A percentile compares a stretch with the other conserved stretches of the same genome.
Evolutionary conservation across 2,329 filamentous ascomycete species (phyloP).

Genomic region (Fusarium beomiforme): DNA sequence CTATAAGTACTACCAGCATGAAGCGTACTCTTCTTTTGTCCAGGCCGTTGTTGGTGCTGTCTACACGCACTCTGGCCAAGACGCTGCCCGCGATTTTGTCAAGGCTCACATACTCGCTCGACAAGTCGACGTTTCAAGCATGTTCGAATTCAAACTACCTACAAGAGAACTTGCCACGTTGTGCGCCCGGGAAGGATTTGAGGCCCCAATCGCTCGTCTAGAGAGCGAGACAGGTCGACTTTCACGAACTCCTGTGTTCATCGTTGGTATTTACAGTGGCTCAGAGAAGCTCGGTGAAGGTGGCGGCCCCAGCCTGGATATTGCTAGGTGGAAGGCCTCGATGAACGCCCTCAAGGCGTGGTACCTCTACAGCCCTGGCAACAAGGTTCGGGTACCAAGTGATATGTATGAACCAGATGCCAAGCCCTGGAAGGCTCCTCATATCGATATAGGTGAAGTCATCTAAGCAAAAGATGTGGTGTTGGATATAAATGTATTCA

Average conservation of each 20-base stretch:
- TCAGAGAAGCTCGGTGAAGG: conserved; percentile 92
- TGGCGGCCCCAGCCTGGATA: conserved; percentile 79
- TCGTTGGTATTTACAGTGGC: conserved; percentile 94
- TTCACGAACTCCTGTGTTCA: conserved; percentile 87
- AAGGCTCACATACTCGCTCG: conserved; percentile 84
- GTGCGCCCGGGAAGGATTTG: conserved; percentile 90
- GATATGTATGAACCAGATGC: conserved; percentile 72
- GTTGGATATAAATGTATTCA: conserved; percentile 34
- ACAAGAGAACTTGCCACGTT: conserved; percentile 84
- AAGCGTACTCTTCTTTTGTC: conserved; percentile 79
- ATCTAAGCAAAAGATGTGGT: conserved; percentile 53
- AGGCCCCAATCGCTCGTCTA: conserved; percentile 84
- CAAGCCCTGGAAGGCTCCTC: conserved; percentile 71
- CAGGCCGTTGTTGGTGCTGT: conserved; percentile 85
- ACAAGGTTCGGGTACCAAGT: conserved; percentile 72
- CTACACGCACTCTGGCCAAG: conserved; percentile 84
- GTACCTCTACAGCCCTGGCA: conserved; percentile 91
- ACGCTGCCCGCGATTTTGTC: conserved; percentile 84
- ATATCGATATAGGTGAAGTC: conserved; percentile 78
- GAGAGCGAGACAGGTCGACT: conserved; percentile 89
- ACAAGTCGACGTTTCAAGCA: conserved; percentile 75
- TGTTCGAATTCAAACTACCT: conserved; percentile 88
- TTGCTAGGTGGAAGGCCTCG: conserved; percentile 81
- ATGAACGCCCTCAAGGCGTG: conserved; percentile 90
- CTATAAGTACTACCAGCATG: conserved; percentile 76